These are phyloP conservation scores for Triticum dicoccoides DNA, from an alignment of 176 grass and related monocot genomes.

Conservation along the genomic window DNA sequence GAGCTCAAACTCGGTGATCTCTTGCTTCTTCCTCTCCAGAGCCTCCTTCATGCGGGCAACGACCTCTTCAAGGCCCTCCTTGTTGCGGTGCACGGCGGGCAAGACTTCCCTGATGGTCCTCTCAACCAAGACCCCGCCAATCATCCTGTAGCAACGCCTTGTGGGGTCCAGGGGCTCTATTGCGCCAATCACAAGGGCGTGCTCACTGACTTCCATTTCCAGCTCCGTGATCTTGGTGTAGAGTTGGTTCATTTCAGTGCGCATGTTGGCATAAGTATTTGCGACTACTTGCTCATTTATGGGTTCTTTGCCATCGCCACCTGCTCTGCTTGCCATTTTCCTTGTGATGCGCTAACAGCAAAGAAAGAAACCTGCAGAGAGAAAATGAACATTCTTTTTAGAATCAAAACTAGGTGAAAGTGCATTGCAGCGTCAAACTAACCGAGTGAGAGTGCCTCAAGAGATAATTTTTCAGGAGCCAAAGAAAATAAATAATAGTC, in stretches of 20 bases:
- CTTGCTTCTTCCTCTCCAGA: constrained; percentile 82
- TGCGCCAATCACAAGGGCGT: constrained; percentile 79
- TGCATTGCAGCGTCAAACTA: not conserved
- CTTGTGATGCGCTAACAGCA: not conserved
- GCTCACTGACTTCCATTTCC: constrained; percentile 82
- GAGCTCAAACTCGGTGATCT: constrained; percentile 75
- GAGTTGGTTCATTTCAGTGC: constrained; percentile 74
- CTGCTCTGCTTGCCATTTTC: constrained; percentile 58
- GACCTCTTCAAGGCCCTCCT: constrained; percentile 81
- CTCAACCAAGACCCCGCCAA: constrained; percentile 76
- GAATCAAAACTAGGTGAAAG: not conserved
- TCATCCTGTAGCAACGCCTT: constrained; percentile 86
- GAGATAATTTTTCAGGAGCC: not conserved
- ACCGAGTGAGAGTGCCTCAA: not conserved
- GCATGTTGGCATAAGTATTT: constrained; percentile 66
- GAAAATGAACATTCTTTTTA: not conserved
- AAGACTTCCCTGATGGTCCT: constrained; percentile 81
- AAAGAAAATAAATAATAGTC: not conserved
- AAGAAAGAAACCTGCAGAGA: not conserved
- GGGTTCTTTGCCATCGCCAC: constrained; percentile 42
- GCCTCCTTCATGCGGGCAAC: constrained; percentile 70
- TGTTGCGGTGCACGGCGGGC: constrained; percentile 72
- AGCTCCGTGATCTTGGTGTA: constrained; percentile 92
- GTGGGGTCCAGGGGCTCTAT: constrained; percentile 71
- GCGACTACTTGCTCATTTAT: constrained; percentile 76